Evolutionary conservation across 2,329 filamentous ascomycete species (phyloP).

Genomic region (Bisporella sp.): DNA sequence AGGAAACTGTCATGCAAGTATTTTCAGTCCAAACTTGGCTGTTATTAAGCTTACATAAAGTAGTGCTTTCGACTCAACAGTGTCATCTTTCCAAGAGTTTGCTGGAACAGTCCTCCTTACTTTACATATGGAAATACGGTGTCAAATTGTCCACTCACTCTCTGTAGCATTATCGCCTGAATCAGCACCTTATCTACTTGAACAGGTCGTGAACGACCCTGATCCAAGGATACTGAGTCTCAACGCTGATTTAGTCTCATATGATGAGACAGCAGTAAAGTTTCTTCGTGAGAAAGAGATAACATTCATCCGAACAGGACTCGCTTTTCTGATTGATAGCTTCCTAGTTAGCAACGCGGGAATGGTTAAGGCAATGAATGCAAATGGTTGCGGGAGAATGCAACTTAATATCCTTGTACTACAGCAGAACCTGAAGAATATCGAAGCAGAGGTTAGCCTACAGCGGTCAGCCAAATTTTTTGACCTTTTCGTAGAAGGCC

Average conservation of each 20-base stretch:
- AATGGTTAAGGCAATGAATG: conserved; percentile 76
- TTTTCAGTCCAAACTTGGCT: not conserved
- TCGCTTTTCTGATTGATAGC: conserved; percentile 71
- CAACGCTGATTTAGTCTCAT: conserved; percentile 76
- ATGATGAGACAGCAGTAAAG: conserved; percentile 73
- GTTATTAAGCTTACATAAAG: no score
- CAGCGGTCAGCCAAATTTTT: conserved; percentile 61
- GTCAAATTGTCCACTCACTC: conserved; percentile 77
- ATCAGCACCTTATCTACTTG: conserved; percentile 55
- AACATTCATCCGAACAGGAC: conserved; percentile 67
- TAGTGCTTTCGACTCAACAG: conserved; percentile 79
- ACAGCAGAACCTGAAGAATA: conserved; percentile 93
- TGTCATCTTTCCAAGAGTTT: conserved; percentile 76
- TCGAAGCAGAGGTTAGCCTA: conserved; percentile 65
- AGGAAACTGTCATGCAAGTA: conserved; percentile 72
- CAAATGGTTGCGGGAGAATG: conserved; percentile 76
- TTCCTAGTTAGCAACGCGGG: conserved; percentile 68
- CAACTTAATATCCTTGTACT: conserved; percentile 90
- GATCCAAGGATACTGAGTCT: conserved; percentile 76
- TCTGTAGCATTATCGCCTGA: conserved; percentile 52
- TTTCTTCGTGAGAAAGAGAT: conserved; percentile 68
- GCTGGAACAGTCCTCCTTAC: conserved; percentile 74
- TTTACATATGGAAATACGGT: conserved; percentile 81
- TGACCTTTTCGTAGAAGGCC: conserved; percentile 57
- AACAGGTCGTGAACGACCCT: conserved; percentile 69